Evolutionary conservation across 192 early-diverging fungal genomes (phyloP).

Genomic region (Borealophlyctis nickersoniae): DNA sequence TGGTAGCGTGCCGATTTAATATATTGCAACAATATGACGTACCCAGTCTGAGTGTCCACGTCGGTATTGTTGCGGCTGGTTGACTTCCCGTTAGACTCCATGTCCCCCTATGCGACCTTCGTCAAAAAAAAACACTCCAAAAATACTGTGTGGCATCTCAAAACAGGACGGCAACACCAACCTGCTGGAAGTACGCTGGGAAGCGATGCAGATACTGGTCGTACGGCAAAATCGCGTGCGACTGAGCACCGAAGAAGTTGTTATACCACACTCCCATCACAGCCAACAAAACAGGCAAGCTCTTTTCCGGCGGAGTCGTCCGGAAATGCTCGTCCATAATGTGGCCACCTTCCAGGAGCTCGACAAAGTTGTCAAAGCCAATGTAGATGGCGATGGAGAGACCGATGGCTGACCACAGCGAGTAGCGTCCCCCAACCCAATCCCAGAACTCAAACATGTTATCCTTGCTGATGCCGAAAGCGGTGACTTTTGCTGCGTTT

Average conservation of each 20-base stretch:
- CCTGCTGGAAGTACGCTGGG: slow-evolving; percentile 97
- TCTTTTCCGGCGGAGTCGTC: slow-evolving; percentile 86
- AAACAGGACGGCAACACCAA: too few relatives aligned
- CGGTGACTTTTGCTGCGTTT: slow-evolving; percentile 82
- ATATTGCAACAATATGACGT: too few relatives aligned
- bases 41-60: slow-evolving; percentile 80
- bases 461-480: slow-evolving; percentile 88
- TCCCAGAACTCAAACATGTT: slow-evolving; percentile 99
- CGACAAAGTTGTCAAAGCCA: slow-evolving; percentile 91
- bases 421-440: slow-evolving; percentile 98
- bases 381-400: slow-evolving; percentile 94
- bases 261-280: slow-evolving; percentile 97
- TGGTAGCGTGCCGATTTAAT: slow-evolving; percentile 65
- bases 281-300: slow-evolving; percentile 87
- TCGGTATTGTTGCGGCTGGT: slow-evolving; percentile 75
- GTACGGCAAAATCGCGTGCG: slow-evolving; percentile 93
- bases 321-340: slow-evolving; percentile 97
- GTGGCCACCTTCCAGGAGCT: slow-evolving; percentile 85
- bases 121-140: too few relatives aligned
- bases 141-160: too few relatives aligned
- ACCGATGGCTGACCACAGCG: slow-evolving; percentile 98
- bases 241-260: slow-evolving; percentile 95
- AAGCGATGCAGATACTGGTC: slow-evolving; percentile 99
- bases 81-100: slow-evolving; percentile 99
- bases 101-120: slow-evolving; percentile 97